Evolutionary conservation across 2,329 filamentous ascomycete genomes (phyloP).

Genomic region (Moelleriella libera): DNA sequence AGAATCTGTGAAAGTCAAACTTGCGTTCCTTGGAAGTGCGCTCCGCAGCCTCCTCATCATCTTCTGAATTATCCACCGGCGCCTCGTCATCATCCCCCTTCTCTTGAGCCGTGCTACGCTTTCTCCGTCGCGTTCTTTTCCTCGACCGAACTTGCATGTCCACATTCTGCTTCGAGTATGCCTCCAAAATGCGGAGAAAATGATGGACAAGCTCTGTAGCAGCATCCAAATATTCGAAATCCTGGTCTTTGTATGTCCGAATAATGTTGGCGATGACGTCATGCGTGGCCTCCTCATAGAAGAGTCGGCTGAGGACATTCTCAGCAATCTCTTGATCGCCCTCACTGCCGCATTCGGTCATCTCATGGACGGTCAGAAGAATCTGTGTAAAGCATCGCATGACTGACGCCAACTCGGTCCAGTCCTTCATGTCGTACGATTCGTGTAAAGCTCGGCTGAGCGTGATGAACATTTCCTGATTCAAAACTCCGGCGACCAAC

Average conservation of each 20-base stretch:
- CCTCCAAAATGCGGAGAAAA: constrained; percentile 81
- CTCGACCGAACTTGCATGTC: constrained; percentile 87
- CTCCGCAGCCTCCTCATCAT: constrained; percentile 61
- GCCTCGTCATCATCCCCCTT: constrained; percentile 31
- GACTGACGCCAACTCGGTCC: constrained; percentile 72
- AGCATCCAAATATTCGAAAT: constrained; percentile 84
- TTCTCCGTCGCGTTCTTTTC: constrained; percentile 60
- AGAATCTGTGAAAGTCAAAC: constrained; percentile 83
- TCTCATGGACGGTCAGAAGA: constrained; percentile 80
- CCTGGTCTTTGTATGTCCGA: constrained; percentile 81
- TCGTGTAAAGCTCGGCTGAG: constrained; percentile 72
- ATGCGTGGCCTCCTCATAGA: constrained; percentile 93
- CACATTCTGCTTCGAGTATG: constrained; percentile 86
- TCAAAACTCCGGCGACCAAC: constrained; percentile 76
- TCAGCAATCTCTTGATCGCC: constrained; percentile 98
- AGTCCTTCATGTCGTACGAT: constrained; percentile 68
- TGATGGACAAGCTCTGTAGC: constrained; percentile 84
- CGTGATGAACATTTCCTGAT: constrained; percentile 88
- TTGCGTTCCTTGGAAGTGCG: constrained; percentile 67
- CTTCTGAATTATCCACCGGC: constrained; percentile 50
- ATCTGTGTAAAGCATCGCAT: constrained; percentile 96
- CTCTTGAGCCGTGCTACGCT: constrained; percentile 34
- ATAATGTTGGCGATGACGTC: constrained; percentile 72
- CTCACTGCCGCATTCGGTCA: constrained; percentile 69
- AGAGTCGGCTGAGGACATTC: constrained; percentile 92